These are phyloP conservation scores for Arthrobotrys entomopaga DNA, from an alignment of 2,329 filamentous ascomycete species.

Conservation along the genomic window DNA sequence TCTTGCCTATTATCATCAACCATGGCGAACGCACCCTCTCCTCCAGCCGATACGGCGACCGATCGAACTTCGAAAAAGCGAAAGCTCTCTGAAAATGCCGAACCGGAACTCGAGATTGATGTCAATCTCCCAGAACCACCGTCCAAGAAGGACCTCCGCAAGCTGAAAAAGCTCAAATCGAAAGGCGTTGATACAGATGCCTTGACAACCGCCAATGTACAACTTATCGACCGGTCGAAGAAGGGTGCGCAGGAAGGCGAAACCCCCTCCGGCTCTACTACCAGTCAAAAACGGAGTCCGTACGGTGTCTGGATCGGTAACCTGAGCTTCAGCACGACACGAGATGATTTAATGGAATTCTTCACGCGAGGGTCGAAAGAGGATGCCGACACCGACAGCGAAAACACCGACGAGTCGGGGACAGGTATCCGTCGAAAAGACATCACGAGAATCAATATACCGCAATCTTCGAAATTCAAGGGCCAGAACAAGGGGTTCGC, in stretches of 20 bases:
- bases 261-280: conserved; percentile 59
- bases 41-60: conserved; percentile 57
- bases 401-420: conserved; percentile 2
- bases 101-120: conserved; percentile 87
- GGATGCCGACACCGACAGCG: neutral
- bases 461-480: conserved; percentile 68
- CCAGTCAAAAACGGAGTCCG: conserved; percentile 72
- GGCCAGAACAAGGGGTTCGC: conserved; percentile 91
- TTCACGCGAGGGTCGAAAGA: conserved; percentile 65
- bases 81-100: conserved; percentile 67
- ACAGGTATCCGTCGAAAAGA: conserved; percentile 69
- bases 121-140: conserved; percentile 88
- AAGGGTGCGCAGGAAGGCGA: conserved; percentile 63
- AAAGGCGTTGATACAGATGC: conserved; percentile 62
- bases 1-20: neutral
- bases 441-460: conserved; percentile 87
- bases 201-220: conserved; percentile 49
- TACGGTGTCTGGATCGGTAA: conserved; percentile 97
- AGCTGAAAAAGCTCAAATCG: conserved; percentile 79
- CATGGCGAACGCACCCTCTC: conserved; percentile 48
- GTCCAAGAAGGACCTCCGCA: conserved; percentile 91
- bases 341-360: conserved; percentile 79
- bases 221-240: conserved; percentile 58
- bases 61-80: conserved; percentile 70
- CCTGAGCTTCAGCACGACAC: conserved; percentile 82